These are phyloP conservation scores for Penicillium sp. DNA, from an alignment of 2,329 filamentous ascomycete genomes.

Conservation along the genomic window DNA sequence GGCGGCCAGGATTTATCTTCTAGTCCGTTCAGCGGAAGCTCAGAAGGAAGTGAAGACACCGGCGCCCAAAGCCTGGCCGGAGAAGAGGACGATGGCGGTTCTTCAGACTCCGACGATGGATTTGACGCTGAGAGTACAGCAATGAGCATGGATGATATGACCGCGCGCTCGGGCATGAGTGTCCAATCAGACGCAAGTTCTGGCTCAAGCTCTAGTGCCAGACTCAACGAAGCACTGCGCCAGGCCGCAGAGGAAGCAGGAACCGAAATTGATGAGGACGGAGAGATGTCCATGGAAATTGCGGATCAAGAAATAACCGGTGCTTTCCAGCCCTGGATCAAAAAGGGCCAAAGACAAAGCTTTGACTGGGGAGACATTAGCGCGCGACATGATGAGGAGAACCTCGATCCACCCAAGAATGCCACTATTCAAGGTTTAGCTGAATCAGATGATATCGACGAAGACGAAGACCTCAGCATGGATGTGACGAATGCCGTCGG, in stretches of 20 bases:
- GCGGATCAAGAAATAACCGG: conserved; percentile 58
- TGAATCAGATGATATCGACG: conserved; percentile 43
- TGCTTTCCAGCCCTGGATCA: conserved; percentile 49
- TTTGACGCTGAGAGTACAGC: conserved; percentile 67
- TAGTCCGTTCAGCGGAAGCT: conserved; percentile 69
- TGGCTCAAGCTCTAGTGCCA: conserved; percentile 65
- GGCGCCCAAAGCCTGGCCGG: conserved; percentile 35
- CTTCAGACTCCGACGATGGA: conserved; percentile 49
- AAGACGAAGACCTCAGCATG: conserved; percentile 79
- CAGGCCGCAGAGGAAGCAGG: conserved; percentile 73
- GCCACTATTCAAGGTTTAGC: conserved; percentile 8
- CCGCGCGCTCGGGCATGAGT: conserved; percentile 64
- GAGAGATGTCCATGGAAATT: conserved; percentile 78
- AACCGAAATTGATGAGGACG: conserved; percentile 63
- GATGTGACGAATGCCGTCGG: conserved; percentile 84
- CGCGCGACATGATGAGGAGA: conserved; percentile 46
- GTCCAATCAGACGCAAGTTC: conserved; percentile 52
- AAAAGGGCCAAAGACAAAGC: conserved; percentile 40
- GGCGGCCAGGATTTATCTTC: conserved; percentile 70
- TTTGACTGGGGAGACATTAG: conserved; percentile 44
- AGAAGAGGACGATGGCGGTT: conserved; percentile 40
- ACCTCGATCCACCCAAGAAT: conserved; percentile 35
- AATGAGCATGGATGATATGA: conserved; percentile 79
- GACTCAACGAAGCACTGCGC: conserved; percentile 73
- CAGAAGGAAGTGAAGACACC: conserved; percentile 46